A percentile compares a stretch with the other conserved stretches of the same genome.
phyloP scores from a whole-genome alignment of 2,329 filamentous ascomycete species.

The Colletotrichum viniferum region DNA sequence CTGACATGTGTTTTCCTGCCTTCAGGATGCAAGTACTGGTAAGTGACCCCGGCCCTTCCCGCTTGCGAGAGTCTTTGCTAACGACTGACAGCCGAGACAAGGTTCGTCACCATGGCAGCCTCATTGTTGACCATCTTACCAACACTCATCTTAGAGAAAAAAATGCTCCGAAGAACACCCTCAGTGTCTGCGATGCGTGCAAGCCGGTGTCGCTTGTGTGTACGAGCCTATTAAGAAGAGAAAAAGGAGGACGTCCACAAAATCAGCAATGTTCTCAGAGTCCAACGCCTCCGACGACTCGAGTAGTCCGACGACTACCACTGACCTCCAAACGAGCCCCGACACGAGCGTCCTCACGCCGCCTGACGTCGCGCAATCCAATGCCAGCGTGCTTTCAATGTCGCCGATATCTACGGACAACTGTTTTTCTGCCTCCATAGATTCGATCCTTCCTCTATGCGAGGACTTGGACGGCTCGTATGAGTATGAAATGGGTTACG shows the following conservation, averaged over 20 bases:
- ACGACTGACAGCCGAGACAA: conserved; percentile 16
- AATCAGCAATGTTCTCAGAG: neutral
- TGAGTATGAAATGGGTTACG: neutral
- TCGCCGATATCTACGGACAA: neutral
- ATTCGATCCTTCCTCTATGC: neutral
- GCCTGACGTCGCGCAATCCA: neutral
- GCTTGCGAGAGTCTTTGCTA: neutral
- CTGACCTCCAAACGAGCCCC: conserved; percentile 1
- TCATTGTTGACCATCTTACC: neutral
- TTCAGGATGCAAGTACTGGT: conserved; percentile 23
- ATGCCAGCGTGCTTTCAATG: neutral
- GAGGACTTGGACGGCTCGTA: neutral
- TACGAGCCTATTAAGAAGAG: conserved; percentile 23
- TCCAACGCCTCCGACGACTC: neutral
- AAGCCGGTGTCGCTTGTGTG: conserved; percentile 15
- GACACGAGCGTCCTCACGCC: conserved; percentile 6
- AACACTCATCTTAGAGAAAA: conserved; percentile 10
- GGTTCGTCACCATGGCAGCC: neutral
- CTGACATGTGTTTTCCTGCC: neutral
- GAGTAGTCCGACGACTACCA: neutral
- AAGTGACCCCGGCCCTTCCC: neutral
- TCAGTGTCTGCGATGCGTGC: conserved; percentile 19
- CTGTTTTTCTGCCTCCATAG: neutral
- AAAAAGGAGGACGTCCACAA: conserved; percentile 11
- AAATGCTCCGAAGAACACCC: conserved; percentile 23